Percentiles rank a stretch among this genome's conserved stretches.
phyloP scores from a whole-genome alignment of 768 basidiomycete genomes.

The Symmetrospora coprosmae region DNA sequence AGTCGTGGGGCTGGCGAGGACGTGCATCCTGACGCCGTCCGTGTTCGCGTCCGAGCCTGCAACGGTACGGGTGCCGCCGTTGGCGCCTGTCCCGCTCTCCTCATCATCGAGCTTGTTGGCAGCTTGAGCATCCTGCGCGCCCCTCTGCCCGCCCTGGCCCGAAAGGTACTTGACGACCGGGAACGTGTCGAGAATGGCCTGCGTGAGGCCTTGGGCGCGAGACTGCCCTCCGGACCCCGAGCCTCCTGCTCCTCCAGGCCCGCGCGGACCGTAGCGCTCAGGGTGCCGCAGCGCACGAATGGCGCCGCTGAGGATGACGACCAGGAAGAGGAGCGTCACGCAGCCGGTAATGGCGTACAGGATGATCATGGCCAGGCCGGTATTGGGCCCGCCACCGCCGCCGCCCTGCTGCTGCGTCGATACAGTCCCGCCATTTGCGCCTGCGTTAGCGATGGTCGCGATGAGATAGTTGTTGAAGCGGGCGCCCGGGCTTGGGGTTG shows the following conservation, averaged over 20 bases:
- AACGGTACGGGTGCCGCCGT: too few relatives aligned
- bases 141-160: slow-evolving; percentile 24
- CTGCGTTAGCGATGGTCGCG: slow-evolving; percentile 42
- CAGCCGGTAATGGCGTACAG: slow-evolving; percentile 73
- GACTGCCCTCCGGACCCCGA: too few relatives aligned
- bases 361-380: slow-evolving; percentile 62
- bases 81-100: too few relatives aligned
- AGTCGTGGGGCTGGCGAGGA: too few relatives aligned
- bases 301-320: slow-evolving; percentile 73
- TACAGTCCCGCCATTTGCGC: slow-evolving; percentile 38
- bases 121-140: neutral
- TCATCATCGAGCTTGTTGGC: too few relatives aligned
- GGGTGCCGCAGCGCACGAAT: slow-evolving; percentile 72
- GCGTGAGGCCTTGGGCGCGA: slow-evolving; percentile 68
- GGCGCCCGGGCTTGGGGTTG: slow-evolving; percentile 21
- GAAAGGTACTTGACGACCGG: slow-evolving; percentile 66
- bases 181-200: slow-evolving; percentile 90
- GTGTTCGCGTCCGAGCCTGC: too few relatives aligned
- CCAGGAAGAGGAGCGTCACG: slow-evolving; percentile 66
- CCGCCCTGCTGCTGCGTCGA: slow-evolving; percentile 20
- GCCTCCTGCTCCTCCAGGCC: slow-evolving; percentile 44
- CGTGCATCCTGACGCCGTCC: slow-evolving; percentile 14
- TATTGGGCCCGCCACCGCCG: slow-evolving; percentile 36
- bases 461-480: slow-evolving; percentile 45
- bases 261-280: slow-evolving; percentile 74